Evolutionary conservation across 495 filamentous ascomycete genomes (phyloP), one percentile per base, ranked within the genome.

Genomic region (Podospora pseudocomata): DNA sequence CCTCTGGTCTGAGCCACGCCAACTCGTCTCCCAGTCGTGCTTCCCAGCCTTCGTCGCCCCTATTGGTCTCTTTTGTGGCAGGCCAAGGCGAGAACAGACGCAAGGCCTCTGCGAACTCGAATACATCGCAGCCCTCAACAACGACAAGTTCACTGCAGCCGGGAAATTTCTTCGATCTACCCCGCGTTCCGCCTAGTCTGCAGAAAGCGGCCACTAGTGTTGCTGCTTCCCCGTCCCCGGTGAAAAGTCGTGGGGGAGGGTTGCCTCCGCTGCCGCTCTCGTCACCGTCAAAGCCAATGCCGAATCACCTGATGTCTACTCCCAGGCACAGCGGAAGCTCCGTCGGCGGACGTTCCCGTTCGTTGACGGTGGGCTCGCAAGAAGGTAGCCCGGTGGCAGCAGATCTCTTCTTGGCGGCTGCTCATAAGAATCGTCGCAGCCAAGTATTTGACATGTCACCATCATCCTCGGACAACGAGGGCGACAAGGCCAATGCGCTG

Each of bases 401-500:
- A 59, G 89, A 96, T 68, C 80, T 90, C 44, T 49, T 49, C 39
- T 87, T 92, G 68, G 74, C 72, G 2, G 87, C 90, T 0, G 84
- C 87, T 32, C 94, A 97, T 68, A 86, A 93, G 73, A 97, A 97
- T 77, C 91, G 94, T 30, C 86, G 93, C 70, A 97, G 93, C 75
- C 94, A 97, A 75, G 89, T 97, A 7, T 92, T 97, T 72, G 96
- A 98, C 75, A 90, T 97, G 77, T 98, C 96, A 4, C 95, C 95
- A 30, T 98, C 95, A 0, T 98, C 96, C 0, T 99, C 95, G 0
- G 95, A 99, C 75, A 98, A 96, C 70, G 95, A 99, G 76, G 94
- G 96, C 49, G 89, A 94, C 18, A 90, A 94, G 71, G 89, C 92
- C 2, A 96, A 92, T 75, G 94, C 93, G 39, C 83, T 98, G 20